Evolutionary conservation across 1,284 basidiomycete species (phyloP), one percentile per base, ranked within the genome.

Genomic region (Trichosporon asahii): DNA sequence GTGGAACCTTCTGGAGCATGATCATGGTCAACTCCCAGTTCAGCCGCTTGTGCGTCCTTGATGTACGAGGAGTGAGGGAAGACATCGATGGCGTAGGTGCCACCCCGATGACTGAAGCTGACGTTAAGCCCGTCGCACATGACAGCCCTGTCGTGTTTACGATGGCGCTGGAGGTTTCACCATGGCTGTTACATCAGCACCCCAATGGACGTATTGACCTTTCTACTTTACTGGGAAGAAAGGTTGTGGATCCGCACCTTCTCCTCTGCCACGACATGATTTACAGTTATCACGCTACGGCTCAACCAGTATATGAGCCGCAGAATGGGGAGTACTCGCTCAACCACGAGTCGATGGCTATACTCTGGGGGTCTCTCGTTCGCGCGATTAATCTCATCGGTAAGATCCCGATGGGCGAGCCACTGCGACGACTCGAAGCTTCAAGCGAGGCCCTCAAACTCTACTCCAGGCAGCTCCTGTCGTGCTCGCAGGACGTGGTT

Each of bases 11-110:
- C 27, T 15, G 49, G 61, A 46, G 46, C 21, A 14, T 68, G 15
- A 46, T 49, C 21, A 11, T 49, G 18, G 44, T 64, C 44, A 68
- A 68, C 61, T 35, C 44, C 23, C 35, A 7, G 46, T 68, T 68
- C 23, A 68, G 61, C 14, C 66, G 66, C 44, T 44, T 67, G 2
- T 67, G 66, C 21, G 23, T 67, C 23, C 60, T 67, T 1, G 61
- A 67, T 5, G 44, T 53, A 6, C 5, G 9, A 14, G 49, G 49
- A 7, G 21, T 25, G 49, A 23, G 18, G 23, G 49, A 53, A 25
- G 21, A 25, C 49, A 8, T 1, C 11, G 44, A n/a, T 18, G 44
- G 44, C 15, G 49, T 53, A 9, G 21, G 49, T 53, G 21, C 21
- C 49, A 53, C 23, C 9, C 2, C 11, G 2, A 11, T 25, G n/a